Evolutionary conservation across 1,139 yeast genomes (phyloP).

Genomic region (Williopsis jadinii): DNA sequence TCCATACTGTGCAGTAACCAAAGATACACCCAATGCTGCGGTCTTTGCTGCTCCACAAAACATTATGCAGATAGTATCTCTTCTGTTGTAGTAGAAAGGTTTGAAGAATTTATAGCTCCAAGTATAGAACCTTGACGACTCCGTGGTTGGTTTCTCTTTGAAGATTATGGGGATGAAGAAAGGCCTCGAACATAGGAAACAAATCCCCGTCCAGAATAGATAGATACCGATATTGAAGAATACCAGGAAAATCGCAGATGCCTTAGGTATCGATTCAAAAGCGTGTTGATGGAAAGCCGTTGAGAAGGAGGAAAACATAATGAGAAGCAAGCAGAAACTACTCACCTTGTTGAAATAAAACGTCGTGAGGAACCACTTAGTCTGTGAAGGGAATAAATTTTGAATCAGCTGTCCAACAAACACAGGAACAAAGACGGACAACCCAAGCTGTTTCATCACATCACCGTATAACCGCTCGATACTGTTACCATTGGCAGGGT

Average conservation of each 20-base stretch:
- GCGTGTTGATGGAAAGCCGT: conserved; percentile 84
- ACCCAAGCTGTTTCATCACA: conserved; percentile 82
- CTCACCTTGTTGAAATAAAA: conserved; percentile 67
- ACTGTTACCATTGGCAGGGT: conserved; percentile 56
- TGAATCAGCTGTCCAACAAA: conserved; percentile 85
- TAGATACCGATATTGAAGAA: conserved; percentile 79
- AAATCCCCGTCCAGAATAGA: conserved; percentile 60
- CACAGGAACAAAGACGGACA: conserved; percentile 75
- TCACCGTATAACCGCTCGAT: conserved; percentile 55
- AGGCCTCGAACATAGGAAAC: conserved; percentile 59
- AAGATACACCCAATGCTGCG: conserved; percentile 84
- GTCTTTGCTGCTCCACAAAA: conserved; percentile 92
- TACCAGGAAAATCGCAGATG: conserved; percentile 64
- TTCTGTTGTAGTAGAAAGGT: conserved; percentile 65
- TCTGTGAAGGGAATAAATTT: conserved; percentile 57
- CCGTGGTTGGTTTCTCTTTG: conserved; percentile 37
- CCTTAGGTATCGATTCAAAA: conserved; percentile 62
- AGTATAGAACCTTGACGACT: conserved; percentile 36
- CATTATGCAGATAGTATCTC: conserved; percentile 73
- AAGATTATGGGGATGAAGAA: conserved; percentile 39
- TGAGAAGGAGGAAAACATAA: conserved; percentile 82
- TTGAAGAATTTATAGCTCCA: conserved; percentile 34
- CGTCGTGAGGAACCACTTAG: conserved; percentile 51
- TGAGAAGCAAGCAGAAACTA: conserved; percentile 65
- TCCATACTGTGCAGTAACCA: conserved; percentile 76